A percentile compares a stretch with the other conserved stretches of the same genome.
Evolutionary conservation across 306 rosid species (phyloP).

Genomic region (Lotus japonicus): DNA sequence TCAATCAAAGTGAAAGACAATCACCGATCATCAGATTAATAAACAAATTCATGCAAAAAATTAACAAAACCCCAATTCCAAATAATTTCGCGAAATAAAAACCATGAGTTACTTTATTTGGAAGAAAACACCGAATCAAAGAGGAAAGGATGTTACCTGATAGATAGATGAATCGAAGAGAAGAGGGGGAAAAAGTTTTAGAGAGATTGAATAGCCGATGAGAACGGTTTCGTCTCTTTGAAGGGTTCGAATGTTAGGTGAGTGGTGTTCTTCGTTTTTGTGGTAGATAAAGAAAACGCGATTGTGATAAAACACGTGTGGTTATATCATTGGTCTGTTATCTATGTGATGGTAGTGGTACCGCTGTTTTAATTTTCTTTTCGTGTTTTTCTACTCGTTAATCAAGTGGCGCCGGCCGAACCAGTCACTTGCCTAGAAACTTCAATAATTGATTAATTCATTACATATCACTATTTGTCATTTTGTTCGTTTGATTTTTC

Average conservation of each 20-base stretch:
- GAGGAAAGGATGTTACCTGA: not conserved
- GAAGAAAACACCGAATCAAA: not conserved
- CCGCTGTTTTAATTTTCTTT: not conserved
- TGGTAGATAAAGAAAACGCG: not conserved
- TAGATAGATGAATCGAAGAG: not conserved
- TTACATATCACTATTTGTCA: too few relatives aligned
- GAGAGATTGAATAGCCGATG: not conserved
- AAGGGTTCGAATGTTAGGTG: not conserved
- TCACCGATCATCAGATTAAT: conserved; percentile 4
- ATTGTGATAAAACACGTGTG: conserved; percentile 30
- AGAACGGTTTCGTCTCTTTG: not conserved
- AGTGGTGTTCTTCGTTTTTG: not conserved
- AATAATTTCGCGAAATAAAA: not conserved
- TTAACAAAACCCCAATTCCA: not conserved
- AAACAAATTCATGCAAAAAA: not conserved
- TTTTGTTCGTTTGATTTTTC: not conserved
- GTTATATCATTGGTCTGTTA: not conserved
- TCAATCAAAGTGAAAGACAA: conserved; percentile 3
- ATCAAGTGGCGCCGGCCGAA: not conserved
- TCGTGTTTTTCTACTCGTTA: not conserved
- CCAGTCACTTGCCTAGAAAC: not conserved
- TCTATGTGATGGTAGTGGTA: not conserved
- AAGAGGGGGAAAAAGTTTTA: not conserved
- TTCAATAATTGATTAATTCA: too few relatives aligned
- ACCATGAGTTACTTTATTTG: not conserved